Conservation (phyloP, 345 rosid species). For the Eucalyptus polyanthemos region DNA sequence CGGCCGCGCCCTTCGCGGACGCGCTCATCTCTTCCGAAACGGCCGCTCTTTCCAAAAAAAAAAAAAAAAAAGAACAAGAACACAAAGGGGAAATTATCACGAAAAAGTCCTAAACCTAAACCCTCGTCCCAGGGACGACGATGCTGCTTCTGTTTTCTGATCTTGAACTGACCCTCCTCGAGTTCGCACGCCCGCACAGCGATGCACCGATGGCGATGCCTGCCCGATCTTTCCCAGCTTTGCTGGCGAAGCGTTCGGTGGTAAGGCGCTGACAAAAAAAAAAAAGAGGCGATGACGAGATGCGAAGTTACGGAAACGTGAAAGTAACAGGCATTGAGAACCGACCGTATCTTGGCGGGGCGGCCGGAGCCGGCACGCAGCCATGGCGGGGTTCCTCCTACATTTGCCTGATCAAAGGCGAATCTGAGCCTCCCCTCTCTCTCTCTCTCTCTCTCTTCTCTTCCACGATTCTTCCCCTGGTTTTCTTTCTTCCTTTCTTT, state of each 20-base stretch:
- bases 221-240: background rate
- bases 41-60: background rate
- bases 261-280: background rate
- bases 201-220: background rate
- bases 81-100: background rate
- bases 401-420: background rate
- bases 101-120: background rate
- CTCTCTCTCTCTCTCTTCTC: background rate
- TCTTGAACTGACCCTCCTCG: background rate
- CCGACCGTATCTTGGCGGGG: slow-evolving; percentile 1
- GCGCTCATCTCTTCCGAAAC: background rate
- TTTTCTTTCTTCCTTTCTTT: background rate
- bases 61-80: background rate
- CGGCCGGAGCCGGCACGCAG: background rate
- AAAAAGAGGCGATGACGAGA: background rate
- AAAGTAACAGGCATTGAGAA: background rate
- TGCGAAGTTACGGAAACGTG: background rate
- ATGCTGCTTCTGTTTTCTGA: background rate
- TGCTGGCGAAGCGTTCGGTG: background rate
- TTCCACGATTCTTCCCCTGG: background rate
- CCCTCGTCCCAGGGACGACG: background rate
- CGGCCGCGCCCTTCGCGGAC: background rate
- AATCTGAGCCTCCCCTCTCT: background rate
- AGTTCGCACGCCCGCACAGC: background rate
- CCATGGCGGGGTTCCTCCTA: background rate